Base-by-base conservation (phyloP, 768 basidiomycete genomes). In the Russula foetens region DNA sequence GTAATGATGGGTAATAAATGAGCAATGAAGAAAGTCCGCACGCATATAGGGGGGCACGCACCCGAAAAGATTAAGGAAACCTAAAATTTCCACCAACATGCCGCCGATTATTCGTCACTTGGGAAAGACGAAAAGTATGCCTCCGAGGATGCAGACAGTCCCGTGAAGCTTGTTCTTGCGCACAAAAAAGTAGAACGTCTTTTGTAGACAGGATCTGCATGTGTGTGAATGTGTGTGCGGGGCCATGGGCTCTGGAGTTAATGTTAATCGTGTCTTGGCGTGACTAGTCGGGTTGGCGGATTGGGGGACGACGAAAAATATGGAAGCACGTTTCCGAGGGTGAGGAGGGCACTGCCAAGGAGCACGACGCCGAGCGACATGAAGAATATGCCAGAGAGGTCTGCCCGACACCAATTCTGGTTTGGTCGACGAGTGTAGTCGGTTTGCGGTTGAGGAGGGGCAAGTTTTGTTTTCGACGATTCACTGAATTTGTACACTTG, bases 131-230 rank as follows among this genome's bases (percentile, higher is more conserved):
- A 99, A 85, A 15, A 92, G 70, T 64, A 98, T 88, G 17, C 93
- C 93, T 31, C 90, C 90, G 43, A 96, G 71, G 78, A 96, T 96
- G 71, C 92, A 94, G 50, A 81, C 64, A 5, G 91, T 88, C 46
- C 97, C 97, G 19, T 96, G 84, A 64, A 98, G 75, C 74, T 99
- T 99, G 73, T 98, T 90, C 71, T 84, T 90, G 63, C 97, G 84
- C 35, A 94, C 90, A 75, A 99, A 98, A 78, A 99, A 98, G 75
- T 92, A 92, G 76, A 97, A 95, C 21, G 94, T 97, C 77, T 98
- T 98, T 65, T 90, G 86, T 7, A 93, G 93, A n/a, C n/a, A n/a
- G 9, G 31, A 11, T 35, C 9, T 12, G 35, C 35, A 12, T 35
- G 14, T 35, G 35, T 12, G 35, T n/a, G n/a, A n/a, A n/a, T n/a